Evolutionary conservation across 805 yeast species (phyloP).

Genomic region (Ogataea nonfermentans): DNA sequence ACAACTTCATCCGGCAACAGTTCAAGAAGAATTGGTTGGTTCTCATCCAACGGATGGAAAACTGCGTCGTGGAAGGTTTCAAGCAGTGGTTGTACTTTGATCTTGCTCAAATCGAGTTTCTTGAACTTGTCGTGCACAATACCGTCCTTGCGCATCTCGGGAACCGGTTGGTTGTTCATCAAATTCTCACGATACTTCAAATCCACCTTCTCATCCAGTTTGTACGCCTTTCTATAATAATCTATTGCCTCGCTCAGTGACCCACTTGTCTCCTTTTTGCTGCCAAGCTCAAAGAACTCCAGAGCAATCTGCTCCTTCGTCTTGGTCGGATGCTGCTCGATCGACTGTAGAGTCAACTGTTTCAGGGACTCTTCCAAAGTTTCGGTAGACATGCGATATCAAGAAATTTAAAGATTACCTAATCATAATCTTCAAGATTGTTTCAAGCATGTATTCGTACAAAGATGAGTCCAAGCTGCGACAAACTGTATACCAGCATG

Average conservation of each 20-base stretch:
- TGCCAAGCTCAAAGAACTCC: slow-evolving; percentile 64
- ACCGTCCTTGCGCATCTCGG: slow-evolving; percentile 22
- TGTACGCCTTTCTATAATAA: slow-evolving; percentile 69
- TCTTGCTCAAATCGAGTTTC: slow-evolving; percentile 39
- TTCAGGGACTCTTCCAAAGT: slow-evolving; percentile 24
- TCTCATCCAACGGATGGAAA: slow-evolving; percentile 29
- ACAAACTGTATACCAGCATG: neutral
- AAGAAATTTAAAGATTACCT: slow-evolving; percentile 1
- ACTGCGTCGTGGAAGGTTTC: slow-evolving; percentile 34
- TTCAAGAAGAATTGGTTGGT: slow-evolving; percentile 41
- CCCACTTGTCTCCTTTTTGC: slow-evolving; percentile 69
- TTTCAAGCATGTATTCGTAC: slow-evolving; percentile 8
- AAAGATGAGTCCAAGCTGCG: slow-evolving; percentile 1
- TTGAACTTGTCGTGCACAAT: slow-evolving; percentile 12
- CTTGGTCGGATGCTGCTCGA: slow-evolving; percentile 31
- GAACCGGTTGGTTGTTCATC: slow-evolving; percentile 27
- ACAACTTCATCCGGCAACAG: slow-evolving; percentile 60
- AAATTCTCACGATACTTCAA: slow-evolving; percentile 58
- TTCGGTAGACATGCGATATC: slow-evolving; percentile 11
- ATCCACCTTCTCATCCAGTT: slow-evolving; percentile 60
- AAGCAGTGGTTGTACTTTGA: slow-evolving; percentile 42
- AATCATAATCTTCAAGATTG: slow-evolving; percentile 1
- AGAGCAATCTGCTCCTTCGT: slow-evolving; percentile 47
- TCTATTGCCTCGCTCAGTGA: slow-evolving; percentile 79
- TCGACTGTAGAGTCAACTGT: slow-evolving; percentile 26